Evolutionary conservation across 2,329 filamentous ascomycete genomes (phyloP), one percentile per base, ranked within the genome.

Genomic region (Colletotrichum navitas): DNA sequence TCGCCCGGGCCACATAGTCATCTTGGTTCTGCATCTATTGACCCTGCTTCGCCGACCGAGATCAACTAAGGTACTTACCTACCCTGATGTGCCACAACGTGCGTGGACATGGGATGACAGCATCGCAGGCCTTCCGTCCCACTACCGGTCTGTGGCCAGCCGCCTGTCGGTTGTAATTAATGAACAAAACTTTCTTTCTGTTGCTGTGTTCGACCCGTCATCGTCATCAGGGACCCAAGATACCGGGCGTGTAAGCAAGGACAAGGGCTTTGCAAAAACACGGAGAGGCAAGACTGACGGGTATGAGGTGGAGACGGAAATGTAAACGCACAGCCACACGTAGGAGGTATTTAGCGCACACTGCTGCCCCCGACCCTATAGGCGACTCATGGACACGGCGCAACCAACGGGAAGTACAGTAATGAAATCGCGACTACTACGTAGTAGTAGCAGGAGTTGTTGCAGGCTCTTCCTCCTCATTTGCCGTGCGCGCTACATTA

Each of bases 171-270:
- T n/a, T 45, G 7, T 45, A 21, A 4, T 45, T 45, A 21, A 4
- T 45, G 8, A n/a, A 45, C 43, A 45, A n/a, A n/a, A n/a, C 12
- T 36, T 36, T 21, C 12, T 36, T 36, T 21, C 16, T 26, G 34
- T 56, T 55, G 5, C n/a, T 54, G 47, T 21, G 52, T 34, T 52
- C n/a, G 7, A 41, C 39, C 49, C 4, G 47, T 32, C 45, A 55
- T 51, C 34, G 47, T 32, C 45, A 64, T 56, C 29, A 12, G 21
- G 5, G 62, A 56, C 62, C 62, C 62, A 64, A 43, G 51, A 64
- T 34, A 32, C 62, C 39, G 62, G 62, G 24, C 34, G 34, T 18
- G 29, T 16, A n/a, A 29, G 26, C 39, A 56, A 41, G 26, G 62
- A 56, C 39, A 43, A 26, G 49, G 39, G 34, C 39, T 18, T 18